Evolutionary conservation across 1,139 yeast species (phyloP), one percentile per base, ranked within the genome.

Genomic region (Candida gigantensis): DNA sequence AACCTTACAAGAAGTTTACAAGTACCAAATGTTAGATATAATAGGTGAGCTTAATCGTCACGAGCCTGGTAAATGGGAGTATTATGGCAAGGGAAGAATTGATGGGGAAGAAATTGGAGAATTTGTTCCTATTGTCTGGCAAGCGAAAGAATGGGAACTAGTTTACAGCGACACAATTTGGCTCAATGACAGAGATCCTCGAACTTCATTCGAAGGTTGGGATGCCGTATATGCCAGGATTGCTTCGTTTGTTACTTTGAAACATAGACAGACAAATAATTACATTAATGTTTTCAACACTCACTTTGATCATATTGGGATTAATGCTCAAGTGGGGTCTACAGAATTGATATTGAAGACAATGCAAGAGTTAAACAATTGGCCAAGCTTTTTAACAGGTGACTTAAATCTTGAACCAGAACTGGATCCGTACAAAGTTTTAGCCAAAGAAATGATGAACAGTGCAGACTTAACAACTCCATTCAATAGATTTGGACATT

Each of bases 291-390:
- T 76, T 18, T 74, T 72, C 56, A 75, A 76, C 51, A 77, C 84
- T 11, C 84, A 79, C 53, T 68, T 77, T 49, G 84, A 79, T 50
- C 81, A 78, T 44, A 50, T 58, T 30, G 84, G 84, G 1, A 55
- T 43, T 2, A 46, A 42, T 6, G 79, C 84, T 2, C 55, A 82
- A 30, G 50, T 58, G 21, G 66, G 74, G 43, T 67, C 78, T 28
- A 74, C 79, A 10, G 56, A 65, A 42, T 56, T 78, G 36, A 72
- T 78, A 32, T 57, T 68, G 6, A 53, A 63, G 12, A 62, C 59
- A 37, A 68, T 73, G 55, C 51, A 32, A 5, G 55, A 60, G 20
- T 58, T 62, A 39, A 70, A 70, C 40, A 43, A 47, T 9, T 62
- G 65, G 56, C 66, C 72, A 3, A 60, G 71, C 21, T 61, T 70